Percentiles rank a stretch among this genome's conserved stretches.
These are phyloP conservation scores for Aspergillus quadricinctus DNA, from an alignment of 2,329 filamentous ascomycete genomes.

Conservation along the genomic window DNA sequence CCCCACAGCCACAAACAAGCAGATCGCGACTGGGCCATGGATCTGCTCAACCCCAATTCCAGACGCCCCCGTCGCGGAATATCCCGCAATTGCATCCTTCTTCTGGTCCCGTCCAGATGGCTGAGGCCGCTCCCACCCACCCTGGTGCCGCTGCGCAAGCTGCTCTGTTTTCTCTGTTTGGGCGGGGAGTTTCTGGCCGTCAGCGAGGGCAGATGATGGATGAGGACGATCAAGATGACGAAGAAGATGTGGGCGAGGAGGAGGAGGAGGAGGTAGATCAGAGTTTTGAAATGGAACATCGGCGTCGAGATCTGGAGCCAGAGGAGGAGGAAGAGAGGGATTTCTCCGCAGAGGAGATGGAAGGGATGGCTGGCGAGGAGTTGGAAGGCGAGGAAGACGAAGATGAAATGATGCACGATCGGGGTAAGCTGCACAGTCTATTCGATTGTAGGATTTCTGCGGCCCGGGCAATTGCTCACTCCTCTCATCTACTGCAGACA, in stretches of 20 bases:
- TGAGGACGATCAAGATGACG: conserved; percentile 16
- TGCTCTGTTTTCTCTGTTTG: conserved; percentile 19
- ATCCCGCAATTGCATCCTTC: conserved; percentile 25
- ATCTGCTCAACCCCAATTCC: conserved; percentile 22
- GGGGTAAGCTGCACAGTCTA: conserved; percentile 19
- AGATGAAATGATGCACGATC: conserved; percentile 34
- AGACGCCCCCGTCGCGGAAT: conserved; percentile 28
- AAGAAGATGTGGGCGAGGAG: conserved; percentile 16
- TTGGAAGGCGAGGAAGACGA: conserved; percentile 23
- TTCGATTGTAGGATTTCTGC: neutral
- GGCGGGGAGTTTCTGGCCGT: conserved; percentile 9
- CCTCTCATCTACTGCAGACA: conserved; percentile 20
- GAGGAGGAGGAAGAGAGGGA: conserved; percentile 17
- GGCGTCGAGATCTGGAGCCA: conserved; percentile 5
- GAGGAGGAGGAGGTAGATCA: conserved; percentile 15
- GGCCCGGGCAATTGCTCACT: neutral
- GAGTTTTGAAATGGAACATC: conserved; percentile 11
- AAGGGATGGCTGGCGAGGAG: conserved; percentile 13
- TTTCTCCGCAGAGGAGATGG: conserved; percentile 19
- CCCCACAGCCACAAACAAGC: conserved; percentile 7
- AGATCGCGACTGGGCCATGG: conserved; percentile 11
- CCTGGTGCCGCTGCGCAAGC: conserved; percentile 17
- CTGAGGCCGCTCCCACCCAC: conserved; percentile 17
- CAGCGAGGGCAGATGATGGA: conserved; percentile 10
- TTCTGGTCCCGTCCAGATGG: conserved; percentile 20